Percentiles rank a stretch among this genome's conserved stretches.
Evolutionary conservation across 148 eudicot species (phyloP).

Genomic region (Tetragonia tetragonoides): DNA sequence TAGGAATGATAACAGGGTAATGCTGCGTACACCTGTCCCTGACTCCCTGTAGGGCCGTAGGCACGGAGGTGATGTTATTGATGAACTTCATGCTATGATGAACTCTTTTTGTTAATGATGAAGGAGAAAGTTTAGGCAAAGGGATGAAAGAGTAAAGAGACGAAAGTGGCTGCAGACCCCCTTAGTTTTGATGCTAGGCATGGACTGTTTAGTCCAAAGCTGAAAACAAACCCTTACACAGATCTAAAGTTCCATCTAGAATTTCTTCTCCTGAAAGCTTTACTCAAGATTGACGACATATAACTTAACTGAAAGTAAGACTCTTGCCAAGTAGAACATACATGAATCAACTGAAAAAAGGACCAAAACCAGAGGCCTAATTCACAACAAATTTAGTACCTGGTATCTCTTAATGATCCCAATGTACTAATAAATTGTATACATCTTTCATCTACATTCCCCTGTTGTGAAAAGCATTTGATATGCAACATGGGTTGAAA

Average conservation of each 20-base stretch:
- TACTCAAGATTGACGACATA: not conserved
- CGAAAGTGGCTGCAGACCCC: not conserved
- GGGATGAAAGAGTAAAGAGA: too few species aligned
- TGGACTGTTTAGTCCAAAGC: not conserved
- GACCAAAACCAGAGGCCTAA: not conserved
- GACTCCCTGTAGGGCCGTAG: too few species aligned
- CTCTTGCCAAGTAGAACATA: not conserved
- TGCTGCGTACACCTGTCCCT: too few species aligned
- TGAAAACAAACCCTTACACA: not conserved
- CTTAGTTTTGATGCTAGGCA: not conserved
- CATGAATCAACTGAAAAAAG: not conserved
- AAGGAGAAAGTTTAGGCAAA: not conserved
- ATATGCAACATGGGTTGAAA: not conserved
- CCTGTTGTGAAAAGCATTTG: not conserved
- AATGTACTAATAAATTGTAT: not conserved
- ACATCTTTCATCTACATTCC: not conserved
- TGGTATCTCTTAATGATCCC: not conserved
- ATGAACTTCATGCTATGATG: not conserved
- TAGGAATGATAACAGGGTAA: too few species aligned
- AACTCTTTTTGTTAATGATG: not conserved
- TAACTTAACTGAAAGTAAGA: not conserved
- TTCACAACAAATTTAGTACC: too few species aligned
- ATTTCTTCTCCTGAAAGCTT: not conserved
- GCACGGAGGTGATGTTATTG: not conserved
- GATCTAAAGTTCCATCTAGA: not conserved